Base-by-base conservation (phyloP, 805 yeast genomes). In the Spathaspora sp. region DNA sequence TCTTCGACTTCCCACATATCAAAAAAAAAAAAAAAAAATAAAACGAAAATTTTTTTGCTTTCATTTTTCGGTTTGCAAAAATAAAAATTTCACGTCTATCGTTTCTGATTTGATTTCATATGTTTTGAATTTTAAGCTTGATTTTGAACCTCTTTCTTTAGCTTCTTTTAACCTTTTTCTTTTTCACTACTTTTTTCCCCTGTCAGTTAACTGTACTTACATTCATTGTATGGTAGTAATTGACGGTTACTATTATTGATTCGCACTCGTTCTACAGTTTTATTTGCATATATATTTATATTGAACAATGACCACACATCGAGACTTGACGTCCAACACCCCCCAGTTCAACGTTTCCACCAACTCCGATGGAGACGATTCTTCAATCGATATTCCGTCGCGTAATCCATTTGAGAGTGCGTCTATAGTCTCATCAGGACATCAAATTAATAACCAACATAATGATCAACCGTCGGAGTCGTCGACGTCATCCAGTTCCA, bases 251-350 rank as follows among this genome's bases (percentile, higher is more conserved):
- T 16, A n/a, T 14, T 16, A 14, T n/a, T 14, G 9, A 35, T 35
- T 35, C 14, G 7, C 40, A 35, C 14, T 35, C 40, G 40, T 16
- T 35, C 8, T 35, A 35, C 40, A 35, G 9, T 11, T n/a, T 35
- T 35, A 35, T n/a, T 16, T n/a, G n/a, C n/a, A 14, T 14, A 16
- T n/a, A 35, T 35, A 35, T 3, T 35, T n/a, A 17, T 32, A 8
- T 9, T 35, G 18, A 14, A n/a, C 16, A 35, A 35, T 35, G 40
- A 16, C 55, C 60, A 16, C 69, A 61, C 40, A 35, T 47, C 57
- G 75, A 57, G 71, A 69, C 54, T 60, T 70, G 49, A 70, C 75
- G 3, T 60, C 52, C 47, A 69, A 70, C 52, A 60, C 49, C 42
- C 64, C 55, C 46, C 50, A 44, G 20, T 49, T 35, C 23, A 29